Conservation (phyloP, 2,329 filamentous ascomycete species). For the Diaporthe humulicola region DNA sequence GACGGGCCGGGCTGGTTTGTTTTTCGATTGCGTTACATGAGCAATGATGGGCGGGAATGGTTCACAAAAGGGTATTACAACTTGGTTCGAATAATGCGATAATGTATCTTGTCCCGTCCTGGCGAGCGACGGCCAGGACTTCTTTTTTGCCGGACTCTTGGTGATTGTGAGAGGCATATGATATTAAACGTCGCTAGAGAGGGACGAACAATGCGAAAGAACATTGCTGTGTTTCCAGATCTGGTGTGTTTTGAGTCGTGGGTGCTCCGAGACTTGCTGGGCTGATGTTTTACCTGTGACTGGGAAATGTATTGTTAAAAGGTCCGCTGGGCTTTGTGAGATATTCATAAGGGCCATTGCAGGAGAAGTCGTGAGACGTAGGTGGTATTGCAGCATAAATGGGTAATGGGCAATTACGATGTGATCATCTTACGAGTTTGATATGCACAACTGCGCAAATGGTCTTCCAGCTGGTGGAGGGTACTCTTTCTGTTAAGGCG, state of each 20-base stretch:
- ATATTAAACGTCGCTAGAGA: not conserved
- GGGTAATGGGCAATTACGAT: not conserved
- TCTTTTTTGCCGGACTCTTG: not conserved
- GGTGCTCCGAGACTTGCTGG: not conserved
- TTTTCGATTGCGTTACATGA: constrained; percentile 25
- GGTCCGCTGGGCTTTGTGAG: not conserved
- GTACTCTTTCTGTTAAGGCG: not conserved
- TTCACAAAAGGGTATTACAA: constrained; percentile 15
- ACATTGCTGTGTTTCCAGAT: not conserved
- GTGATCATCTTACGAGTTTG: not conserved
- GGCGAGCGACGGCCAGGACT: constrained; percentile 1
- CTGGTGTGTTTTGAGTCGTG: not conserved
- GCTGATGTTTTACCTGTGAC: not conserved
- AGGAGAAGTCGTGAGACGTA: not conserved
- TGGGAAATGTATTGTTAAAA: not conserved
- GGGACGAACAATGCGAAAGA: not conserved
- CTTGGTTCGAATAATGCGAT: constrained; percentile 32
- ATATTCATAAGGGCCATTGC: not conserved
- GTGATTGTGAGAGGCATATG: not conserved
- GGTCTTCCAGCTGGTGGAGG: not conserved
- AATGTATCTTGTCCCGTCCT: constrained; percentile 26
- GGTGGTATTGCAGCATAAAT: not conserved
- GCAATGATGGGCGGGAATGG: constrained; percentile 22
- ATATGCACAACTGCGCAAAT: not conserved
- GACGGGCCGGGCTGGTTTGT: constrained; percentile 22